Evolutionary conservation across 2,329 filamentous ascomycete genomes (phyloP).

Genomic region (Lachnellula willkommii): DNA sequence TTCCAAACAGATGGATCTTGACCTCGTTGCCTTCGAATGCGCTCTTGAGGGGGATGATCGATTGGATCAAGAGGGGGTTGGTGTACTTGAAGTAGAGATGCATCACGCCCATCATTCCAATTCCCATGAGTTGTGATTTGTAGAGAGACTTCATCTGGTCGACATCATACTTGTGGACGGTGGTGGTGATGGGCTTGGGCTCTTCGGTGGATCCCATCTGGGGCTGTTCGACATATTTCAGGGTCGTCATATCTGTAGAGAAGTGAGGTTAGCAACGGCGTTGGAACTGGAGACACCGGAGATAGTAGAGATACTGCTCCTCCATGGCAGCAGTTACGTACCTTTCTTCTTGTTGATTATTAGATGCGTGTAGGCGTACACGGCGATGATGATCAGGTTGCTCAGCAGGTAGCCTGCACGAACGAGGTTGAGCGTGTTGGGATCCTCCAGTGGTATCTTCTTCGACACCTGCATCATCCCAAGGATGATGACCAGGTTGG

Average conservation of each 20-base stretch:
- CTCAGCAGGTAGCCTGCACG: conserved; percentile 56
- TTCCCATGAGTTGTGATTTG: conserved; percentile 89
- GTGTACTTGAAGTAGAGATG: conserved; percentile 99
- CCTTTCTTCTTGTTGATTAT: conserved; percentile 97
- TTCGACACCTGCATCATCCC: conserved; percentile 98
- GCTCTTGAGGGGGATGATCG: conserved; percentile 94
- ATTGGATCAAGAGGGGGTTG: conserved; percentile 97
- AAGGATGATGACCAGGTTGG: conserved; percentile 90
- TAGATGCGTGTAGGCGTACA: conserved; percentile 81
- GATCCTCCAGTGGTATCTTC: conserved; percentile 90
- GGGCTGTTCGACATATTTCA: conserved; percentile 97
- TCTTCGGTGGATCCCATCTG: conserved; percentile 91
- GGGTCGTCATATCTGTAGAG: conserved; percentile 79
- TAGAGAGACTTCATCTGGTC: conserved; percentile 77
- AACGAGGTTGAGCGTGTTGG: conserved; percentile 59
- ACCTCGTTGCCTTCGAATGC: conserved; percentile 91
- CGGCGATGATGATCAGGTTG: conserved; percentile 74
- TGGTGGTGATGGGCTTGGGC: conserved; percentile 93
- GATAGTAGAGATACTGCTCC: neutral
- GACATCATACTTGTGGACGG: conserved; percentile 90
- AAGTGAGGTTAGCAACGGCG: neutral
- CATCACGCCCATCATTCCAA: conserved; percentile 98
- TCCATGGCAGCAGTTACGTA: conserved; percentile 41
- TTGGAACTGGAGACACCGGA: no score
- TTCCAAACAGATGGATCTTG: conserved; percentile 89